Percentiles rank a stretch among this genome's conserved stretches.
These are phyloP conservation scores for Clitopilus hobsonii DNA, from an alignment of 768 basidiomycete genomes.

Conservation along the genomic window DNA sequence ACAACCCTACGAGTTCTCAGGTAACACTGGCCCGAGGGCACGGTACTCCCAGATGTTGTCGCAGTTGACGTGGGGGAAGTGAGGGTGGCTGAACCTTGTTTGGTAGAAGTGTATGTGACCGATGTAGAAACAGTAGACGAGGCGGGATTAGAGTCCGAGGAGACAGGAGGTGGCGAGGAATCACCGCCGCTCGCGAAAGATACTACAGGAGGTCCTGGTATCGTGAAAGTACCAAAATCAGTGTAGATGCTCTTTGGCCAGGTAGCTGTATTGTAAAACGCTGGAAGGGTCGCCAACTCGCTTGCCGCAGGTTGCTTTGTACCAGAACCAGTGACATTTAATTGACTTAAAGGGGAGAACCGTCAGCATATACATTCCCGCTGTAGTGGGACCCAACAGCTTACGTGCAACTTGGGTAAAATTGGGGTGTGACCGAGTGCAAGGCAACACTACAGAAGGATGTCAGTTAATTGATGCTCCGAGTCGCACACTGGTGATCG, in stretches of 20 bases:
- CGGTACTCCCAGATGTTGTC: slow-evolving; percentile 3
- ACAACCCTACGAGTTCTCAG: not conserved
- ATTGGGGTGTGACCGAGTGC: slow-evolving; percentile 39
- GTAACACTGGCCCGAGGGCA: not conserved
- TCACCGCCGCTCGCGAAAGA: slow-evolving; percentile 20
- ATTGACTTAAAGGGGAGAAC: slow-evolving; percentile 19
- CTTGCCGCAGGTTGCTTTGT: slow-evolving; percentile 26
- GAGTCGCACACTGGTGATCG: not conserved
- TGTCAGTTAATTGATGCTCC: slow-evolving; percentile 3
- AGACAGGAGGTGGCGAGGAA: slow-evolving; percentile 6
- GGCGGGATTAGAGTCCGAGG: too few relatives aligned
- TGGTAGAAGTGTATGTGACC: slow-evolving; percentile 2
- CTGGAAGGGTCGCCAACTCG: slow-evolving; percentile 31
- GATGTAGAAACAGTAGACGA: slow-evolving; percentile 8
- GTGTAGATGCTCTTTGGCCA: slow-evolving; percentile 31
- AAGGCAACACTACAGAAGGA: slow-evolving; percentile 32
- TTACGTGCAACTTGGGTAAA: slow-evolving; percentile 47
- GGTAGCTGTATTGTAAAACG: slow-evolving; percentile 24
- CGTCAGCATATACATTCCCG: not conserved
- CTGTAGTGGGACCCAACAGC: slow-evolving; percentile 11
- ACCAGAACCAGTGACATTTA: slow-evolving; percentile 32
- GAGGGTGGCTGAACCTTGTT: not conserved
- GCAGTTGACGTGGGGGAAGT: slow-evolving; percentile 3
- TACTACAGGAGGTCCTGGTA: slow-evolving; percentile 31
- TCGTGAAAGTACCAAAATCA: slow-evolving; percentile 26